Conservation (phyloP, 1,139 yeast genomes). For the Yamadazyma songkhlaensis region DNA sequence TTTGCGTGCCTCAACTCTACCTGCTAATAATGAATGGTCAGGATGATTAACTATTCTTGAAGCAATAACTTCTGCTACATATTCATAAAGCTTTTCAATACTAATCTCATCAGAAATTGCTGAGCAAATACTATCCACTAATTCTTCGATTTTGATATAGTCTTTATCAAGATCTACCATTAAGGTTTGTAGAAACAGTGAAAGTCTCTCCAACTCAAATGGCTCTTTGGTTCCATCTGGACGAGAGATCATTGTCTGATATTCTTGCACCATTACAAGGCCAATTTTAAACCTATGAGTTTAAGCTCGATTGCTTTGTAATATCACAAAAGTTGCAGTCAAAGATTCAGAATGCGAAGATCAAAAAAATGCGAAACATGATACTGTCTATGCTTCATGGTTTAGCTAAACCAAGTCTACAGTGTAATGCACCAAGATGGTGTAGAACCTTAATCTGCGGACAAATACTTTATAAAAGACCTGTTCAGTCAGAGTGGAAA, state of each 20-base stretch:
- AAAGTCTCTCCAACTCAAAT: conserved; percentile 11
- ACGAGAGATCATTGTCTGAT: not conserved
- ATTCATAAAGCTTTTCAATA: conserved; percentile 30
- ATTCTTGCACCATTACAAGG: not conserved
- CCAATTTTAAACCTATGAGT: too few species aligned
- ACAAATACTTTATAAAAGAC: too few species aligned
- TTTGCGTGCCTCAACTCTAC: conserved; percentile 37
- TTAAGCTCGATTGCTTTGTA: too few species aligned
- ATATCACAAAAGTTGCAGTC: too few species aligned
- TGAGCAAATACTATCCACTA: conserved; percentile 19
- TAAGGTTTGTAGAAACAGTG: conserved; percentile 16
- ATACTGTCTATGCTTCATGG: too few species aligned
- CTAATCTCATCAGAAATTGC: conserved; percentile 35
- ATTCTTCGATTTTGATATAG: conserved; percentile 20
- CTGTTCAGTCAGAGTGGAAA: too few species aligned
- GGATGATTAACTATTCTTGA: conserved; percentile 45
- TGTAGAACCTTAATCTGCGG: too few species aligned
- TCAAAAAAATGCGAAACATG: too few species aligned
- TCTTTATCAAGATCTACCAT: conserved; percentile 18
- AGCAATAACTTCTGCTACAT: conserved; percentile 45
- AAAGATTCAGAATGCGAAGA: not conserved
- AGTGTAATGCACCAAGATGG: too few species aligned
- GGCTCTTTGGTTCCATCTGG: conserved; percentile 4
- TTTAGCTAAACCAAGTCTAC: too few species aligned
- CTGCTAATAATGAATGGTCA: conserved; percentile 47